A percentile compares a stretch with the other conserved stretches of the same genome.
Conservation (phyloP, 495 filamentous ascomycete genomes). For the Baudoinia panamericana region DNA sequence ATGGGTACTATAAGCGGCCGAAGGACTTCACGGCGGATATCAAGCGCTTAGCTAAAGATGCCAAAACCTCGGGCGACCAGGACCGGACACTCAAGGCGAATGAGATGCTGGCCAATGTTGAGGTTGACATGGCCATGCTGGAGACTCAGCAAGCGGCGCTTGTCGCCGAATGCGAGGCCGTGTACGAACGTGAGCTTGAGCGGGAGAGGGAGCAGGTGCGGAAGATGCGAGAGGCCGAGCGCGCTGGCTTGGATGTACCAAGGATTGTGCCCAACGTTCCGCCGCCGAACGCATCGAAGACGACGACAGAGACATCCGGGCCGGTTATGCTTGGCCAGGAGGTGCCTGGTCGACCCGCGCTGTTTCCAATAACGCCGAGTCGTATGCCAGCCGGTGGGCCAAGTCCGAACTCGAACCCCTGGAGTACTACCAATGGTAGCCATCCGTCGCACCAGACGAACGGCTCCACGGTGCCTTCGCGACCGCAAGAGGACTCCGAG, state of each 20-base stretch:
- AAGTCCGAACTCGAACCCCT: conserved; percentile 36
- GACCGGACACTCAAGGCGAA: conserved; percentile 72
- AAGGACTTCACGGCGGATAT: conserved; percentile 81
- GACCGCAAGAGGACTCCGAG: conserved; percentile 39
- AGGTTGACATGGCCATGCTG: conserved; percentile 71
- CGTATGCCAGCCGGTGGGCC: conserved; percentile 34
- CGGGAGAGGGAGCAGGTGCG: conserved; percentile 33
- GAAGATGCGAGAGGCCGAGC: conserved; percentile 35
- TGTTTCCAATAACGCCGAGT: conserved; percentile 41
- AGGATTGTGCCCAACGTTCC: conserved; percentile 32
- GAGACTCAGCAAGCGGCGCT: conserved; percentile 49
- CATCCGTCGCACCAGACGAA: conserved; percentile 46
- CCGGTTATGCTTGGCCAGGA: conserved; percentile 49
- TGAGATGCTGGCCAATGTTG: conserved; percentile 79
- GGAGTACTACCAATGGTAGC: conserved; percentile 37
- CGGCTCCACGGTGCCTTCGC: conserved; percentile 49
- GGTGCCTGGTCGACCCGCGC: conserved; percentile 29
- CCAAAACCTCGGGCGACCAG: conserved; percentile 55
- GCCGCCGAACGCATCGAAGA: conserved; percentile 35
- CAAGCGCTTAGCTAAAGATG: conserved; percentile 68
- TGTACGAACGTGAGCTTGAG: conserved; percentile 61
- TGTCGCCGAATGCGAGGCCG: conserved; percentile 54
- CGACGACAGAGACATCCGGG: conserved; percentile 36
- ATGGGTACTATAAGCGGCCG: conserved; percentile 85
- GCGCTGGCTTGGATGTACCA: conserved; percentile 35